Base-by-base conservation (phyloP, 257 asterid species). In the Anisodus tanguticus region DNA sequence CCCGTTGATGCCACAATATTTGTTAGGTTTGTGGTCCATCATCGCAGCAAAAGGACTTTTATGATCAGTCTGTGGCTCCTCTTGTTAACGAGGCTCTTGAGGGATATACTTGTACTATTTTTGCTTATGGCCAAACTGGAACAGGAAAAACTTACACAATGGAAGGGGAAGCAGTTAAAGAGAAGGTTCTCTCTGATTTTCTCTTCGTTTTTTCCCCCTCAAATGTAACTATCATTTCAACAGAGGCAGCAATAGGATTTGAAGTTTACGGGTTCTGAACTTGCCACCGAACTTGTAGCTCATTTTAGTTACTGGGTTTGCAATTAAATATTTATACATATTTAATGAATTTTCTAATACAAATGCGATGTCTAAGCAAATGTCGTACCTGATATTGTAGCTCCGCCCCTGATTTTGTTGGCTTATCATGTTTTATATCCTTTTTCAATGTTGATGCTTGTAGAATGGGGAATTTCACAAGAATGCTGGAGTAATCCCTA, bases 121-220 rank as follows among this genome's bases (percentile, higher is more conserved):
- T 90, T 76, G 94, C 94, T n/a, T 88, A 91, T 41, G 93, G 94
- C 63, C 94, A 90, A 82, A 92, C 94, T 2, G 91, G 94, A 77
- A 91, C 91, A 0, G 94, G 94, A 41, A 92, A 91, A 84, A 92
- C 94, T 39, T 91, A 88, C 80, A 89, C 94, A 80, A 92, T 91
- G 94, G 96, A 92, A 85, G 96, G 96, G 79, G 91, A 83, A 82
- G 90, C 87, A 76, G 81, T 89, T 84, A 88, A 86, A 83, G 87
- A 92, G 17, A 88, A 91, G 93, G 93, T 92, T 68, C 77, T 69
- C 8, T 51, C 10, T 12, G 64, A 63, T 19, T 81, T 49, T 39
- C 70, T 79, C 49, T 19, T 62, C 60, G 19, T 49, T 6, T 6
- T 1, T 7, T 1, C 3, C 0, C 8, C 15, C 15, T 63, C 59